Base-by-base conservation (phyloP, 2,329 filamentous ascomycete species). In the Didymella arachidicola region DNA sequence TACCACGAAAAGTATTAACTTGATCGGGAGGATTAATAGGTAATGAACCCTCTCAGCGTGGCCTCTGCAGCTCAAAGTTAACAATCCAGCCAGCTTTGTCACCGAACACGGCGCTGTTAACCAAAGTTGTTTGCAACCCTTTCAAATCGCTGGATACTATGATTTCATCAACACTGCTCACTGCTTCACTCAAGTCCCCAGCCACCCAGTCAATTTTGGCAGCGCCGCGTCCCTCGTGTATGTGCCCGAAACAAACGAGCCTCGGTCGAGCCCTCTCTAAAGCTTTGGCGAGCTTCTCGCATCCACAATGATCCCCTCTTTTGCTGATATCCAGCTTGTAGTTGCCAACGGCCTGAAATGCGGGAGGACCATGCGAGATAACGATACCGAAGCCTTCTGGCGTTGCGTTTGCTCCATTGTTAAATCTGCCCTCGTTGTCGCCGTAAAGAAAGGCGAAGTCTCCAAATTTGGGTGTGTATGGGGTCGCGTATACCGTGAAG, bases 171-270 rank as follows among this genome's bases (percentile, higher is more conserved):
- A 6, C 2, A n/a, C 2, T 11, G 14, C 11, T 7, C 3, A 36
- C 16, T 1, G 22, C 29, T 2, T 8, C 10, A n/a, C 34, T 8
- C 18, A 55, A 10, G 11, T 27, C 42, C 22, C 12, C 19, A 7
- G 29, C 7, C 3, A 4, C n/a, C 44, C 53, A 55, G 14, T 44
- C 7, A n/a, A 49, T 19, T 3, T 16, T 18, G 7, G 22, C 45
- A 11, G 27, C 48, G 10, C 72, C 68, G 45, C 72, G 69, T 4
- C 78, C 83, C 62, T 81, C 80, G 69, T 87, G 84, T 4, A 87
- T 85, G 72, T 88, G 86, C 0, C 86, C 86, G 64, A 87, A 89
- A 61, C 83, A 84, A 67, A 87, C 83, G 18, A 88, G 48, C 11
- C 76, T 71, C 0, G 86, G 86, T 29, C 76, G 75, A 1, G 73